These are phyloP conservation scores for Cyphellophora europaea DNA, from an alignment of 2,329 filamentous ascomycete species.

Conservation along the genomic window DNA sequence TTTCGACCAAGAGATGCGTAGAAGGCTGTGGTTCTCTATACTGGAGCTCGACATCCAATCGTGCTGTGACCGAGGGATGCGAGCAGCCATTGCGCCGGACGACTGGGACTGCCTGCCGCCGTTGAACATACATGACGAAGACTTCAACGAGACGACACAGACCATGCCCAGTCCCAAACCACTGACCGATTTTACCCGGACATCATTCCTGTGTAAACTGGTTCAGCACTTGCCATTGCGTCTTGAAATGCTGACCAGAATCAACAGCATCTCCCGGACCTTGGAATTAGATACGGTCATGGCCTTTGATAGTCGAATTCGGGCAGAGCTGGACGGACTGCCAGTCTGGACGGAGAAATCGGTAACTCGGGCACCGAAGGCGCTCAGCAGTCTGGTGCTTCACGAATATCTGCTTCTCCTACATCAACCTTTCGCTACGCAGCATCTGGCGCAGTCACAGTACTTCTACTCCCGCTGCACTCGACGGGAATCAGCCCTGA, in stretches of 20 bases:
- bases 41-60: slow-evolving; percentile 47
- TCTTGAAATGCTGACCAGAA: slow-evolving; percentile 16
- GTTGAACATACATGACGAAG: slow-evolving; percentile 20
- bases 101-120: slow-evolving; percentile 41
- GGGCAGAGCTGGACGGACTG: slow-evolving; percentile 15
- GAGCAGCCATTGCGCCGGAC: slow-evolving; percentile 30
- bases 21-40: slow-evolving; percentile 48
- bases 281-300: slow-evolving; percentile 16
- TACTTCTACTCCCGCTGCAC: slow-evolving; percentile 19
- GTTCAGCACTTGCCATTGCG: slow-evolving; percentile 16
- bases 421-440: slow-evolving; percentile 20
- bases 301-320: slow-evolving; percentile 18
- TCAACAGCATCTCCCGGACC: slow-evolving; percentile 18
- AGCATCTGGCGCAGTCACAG: slow-evolving; percentile 13
- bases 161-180: slow-evolving; percentile 10
- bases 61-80: slow-evolving; percentile 45
- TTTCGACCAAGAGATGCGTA: slow-evolving; percentile 43
- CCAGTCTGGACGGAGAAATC: slow-evolving; percentile 26
- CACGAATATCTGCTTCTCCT: slow-evolving; percentile 21
- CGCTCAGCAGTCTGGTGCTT: slow-evolving; percentile 13
- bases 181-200: slow-evolving; percentile 12
- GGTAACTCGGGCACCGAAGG: slow-evolving; percentile 41
- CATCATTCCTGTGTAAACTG: slow-evolving; percentile 19
- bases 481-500: slow-evolving; percentile 13
- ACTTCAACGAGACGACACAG: slow-evolving; percentile 7